Conservation (phyloP, 2,329 filamentous ascomycete genomes). For the Pseudogymnoascus sp. region DNA sequence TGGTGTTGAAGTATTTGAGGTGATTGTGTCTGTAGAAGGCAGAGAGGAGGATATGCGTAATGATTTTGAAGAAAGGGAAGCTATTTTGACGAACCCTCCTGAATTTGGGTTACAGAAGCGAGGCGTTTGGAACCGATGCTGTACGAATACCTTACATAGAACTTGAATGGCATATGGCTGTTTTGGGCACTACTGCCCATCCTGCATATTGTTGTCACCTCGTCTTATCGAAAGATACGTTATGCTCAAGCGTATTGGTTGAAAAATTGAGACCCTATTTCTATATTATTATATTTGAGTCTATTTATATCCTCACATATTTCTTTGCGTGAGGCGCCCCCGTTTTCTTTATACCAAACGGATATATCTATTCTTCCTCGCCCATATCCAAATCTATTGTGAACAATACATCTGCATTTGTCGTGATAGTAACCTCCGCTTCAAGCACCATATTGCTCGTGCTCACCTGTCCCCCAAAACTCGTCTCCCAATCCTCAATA, state of each 20-base stretch:
- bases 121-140: background rate
- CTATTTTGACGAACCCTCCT: background rate
- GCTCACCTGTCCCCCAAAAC: conserved; percentile 65
- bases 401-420: conserved; percentile 60
- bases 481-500: conserved; percentile 70
- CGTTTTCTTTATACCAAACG: background rate
- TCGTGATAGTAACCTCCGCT: conserved; percentile 52
- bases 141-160: conserved; percentile 3
- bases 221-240: background rate
- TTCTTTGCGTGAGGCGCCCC: background rate
- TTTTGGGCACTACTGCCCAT: background rate
- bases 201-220: background rate
- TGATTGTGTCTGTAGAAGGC: conserved; percentile 29
- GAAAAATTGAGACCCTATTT: background rate
- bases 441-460: conserved; percentile 72
- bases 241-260: background rate
- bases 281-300: background rate
- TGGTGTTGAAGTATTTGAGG: conserved; percentile 77
- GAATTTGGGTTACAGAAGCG: background rate
- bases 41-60: background rate
- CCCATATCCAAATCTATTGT: conserved; percentile 49
- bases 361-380: background rate
- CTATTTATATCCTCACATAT: background rate
- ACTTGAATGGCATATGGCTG: background rate
- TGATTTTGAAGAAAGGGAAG: background rate